Percentiles rank a stretch among this genome's conserved stretches.
phyloP scores from a whole-genome alignment of 768 basidiomycete genomes.

The Mrakia blollopis region DNA sequence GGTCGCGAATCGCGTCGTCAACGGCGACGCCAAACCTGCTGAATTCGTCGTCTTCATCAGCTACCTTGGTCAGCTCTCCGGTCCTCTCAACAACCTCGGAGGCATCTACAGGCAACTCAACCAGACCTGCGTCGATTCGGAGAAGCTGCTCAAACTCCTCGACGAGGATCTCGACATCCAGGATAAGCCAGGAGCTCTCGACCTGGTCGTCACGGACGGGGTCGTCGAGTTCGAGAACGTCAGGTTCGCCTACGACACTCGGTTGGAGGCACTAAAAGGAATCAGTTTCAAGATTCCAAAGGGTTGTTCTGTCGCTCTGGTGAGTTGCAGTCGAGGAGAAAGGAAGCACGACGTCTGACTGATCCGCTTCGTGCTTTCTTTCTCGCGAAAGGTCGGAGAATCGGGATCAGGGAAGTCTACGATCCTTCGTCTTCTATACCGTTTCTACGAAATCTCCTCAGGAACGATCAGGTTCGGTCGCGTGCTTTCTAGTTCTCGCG shows the following conservation, averaged over 20 bases:
- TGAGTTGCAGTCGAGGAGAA: too few species aligned
- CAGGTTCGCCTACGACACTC: slow-evolving; percentile 67
- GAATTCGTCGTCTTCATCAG: slow-evolving; percentile 54
- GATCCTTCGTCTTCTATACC: slow-evolving; percentile 76
- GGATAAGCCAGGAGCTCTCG: slow-evolving; percentile 68
- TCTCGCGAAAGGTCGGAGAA: slow-evolving; percentile 46
- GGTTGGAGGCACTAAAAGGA: slow-evolving; percentile 57
- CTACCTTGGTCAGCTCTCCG: slow-evolving; percentile 47
- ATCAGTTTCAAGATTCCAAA: slow-evolving; percentile 85
- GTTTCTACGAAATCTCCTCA: slow-evolving; percentile 81
- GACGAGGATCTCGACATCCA: slow-evolving; percentile 74
- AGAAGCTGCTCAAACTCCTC: slow-evolving; percentile 63
- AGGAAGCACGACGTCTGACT: too few species aligned
- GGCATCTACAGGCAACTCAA: slow-evolving; percentile 56
- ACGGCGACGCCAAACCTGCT: slow-evolving; percentile 52
- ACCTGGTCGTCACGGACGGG: slow-evolving; percentile 65
- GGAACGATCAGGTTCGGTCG: slow-evolving; percentile 46
- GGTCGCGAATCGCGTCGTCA: slow-evolving; percentile 64
- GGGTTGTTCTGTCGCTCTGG: slow-evolving; percentile 76
- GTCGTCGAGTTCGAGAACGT: slow-evolving; percentile 90
- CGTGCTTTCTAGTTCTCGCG: too few species aligned
- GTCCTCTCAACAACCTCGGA: slow-evolving; percentile 64
- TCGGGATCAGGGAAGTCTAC: slow-evolving; percentile 37
- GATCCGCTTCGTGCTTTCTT: too few species aligned
- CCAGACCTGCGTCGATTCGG: slow-evolving; percentile 22